Evolutionary conservation across 306 rosid genomes (phyloP), one percentile per base, ranked within the genome.

Genomic region (Dicorynia guianensis): DNA sequence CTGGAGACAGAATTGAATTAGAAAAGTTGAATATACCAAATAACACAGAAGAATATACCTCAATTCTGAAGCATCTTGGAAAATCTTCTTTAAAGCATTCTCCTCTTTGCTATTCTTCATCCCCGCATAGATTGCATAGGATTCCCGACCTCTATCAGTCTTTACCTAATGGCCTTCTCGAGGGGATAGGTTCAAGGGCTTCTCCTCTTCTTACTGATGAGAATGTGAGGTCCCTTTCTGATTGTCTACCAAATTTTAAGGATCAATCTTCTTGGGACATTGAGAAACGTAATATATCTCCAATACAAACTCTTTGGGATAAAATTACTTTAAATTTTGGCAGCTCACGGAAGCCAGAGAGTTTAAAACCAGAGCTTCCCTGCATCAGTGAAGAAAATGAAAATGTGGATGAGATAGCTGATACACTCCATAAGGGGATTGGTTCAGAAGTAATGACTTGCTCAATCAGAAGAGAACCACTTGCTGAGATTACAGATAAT

Each of bases 321-420:
- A 84, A 78, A 78, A 81, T 83, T 67, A 80, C 85, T 81, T 72
- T 82, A 18, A 81, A 76, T 67, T 69, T 75, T 14, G 86, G 90
- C 62, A 89, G 93, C 83, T 96, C 96, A 12, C 93, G 85, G 76
- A 96, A 86, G 85, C 81, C 82, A 11, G 76, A 63, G 76, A 89
- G 86, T 87, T 83, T 78, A 74, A 89, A 76, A 69, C 75, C 74
- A 33, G 99, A 96, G 75, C 99, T 96, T 78, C 97, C 98, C 35
- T 86, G 94, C 86, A 93, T 96, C 59, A 74, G 46, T 44, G 99
- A 96, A 85, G 99, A 90, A 84, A 87, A 85, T 69, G 99, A 96
- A 86, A 89, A 82, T 67, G 53, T 75, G 30, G 97, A 89, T 47
- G 99, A 89, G 75, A 71, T 81, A 35, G 85, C 85, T 55, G 84